Evolutionary conservation across 2,329 filamentous ascomycete genomes (phyloP).

Genomic region (Fusarium coicis): DNA sequence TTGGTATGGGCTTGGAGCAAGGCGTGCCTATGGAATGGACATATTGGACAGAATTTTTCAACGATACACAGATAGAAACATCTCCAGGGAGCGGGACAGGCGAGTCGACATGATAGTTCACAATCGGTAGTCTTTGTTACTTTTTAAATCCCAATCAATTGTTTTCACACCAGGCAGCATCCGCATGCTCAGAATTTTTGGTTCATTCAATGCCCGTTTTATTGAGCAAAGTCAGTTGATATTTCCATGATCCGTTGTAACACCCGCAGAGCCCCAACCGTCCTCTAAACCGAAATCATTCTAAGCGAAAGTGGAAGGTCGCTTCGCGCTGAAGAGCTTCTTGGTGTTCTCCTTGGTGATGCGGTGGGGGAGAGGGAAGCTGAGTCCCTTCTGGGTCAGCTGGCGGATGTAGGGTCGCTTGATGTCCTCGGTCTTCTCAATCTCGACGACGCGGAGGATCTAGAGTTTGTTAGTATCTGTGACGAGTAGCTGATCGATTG

Average conservation of each 20-base stretch:
- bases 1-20: slow-evolving; percentile 36
- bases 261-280: slow-evolving; percentile 67
- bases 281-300: slow-evolving; percentile 63
- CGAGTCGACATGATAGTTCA: slow-evolving; percentile 37
- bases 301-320: slow-evolving; percentile 98
- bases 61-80: slow-evolving; percentile 51
- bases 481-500: background rate
- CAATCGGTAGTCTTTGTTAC: slow-evolving; percentile 37
- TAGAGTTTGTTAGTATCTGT: slow-evolving; percentile 51
- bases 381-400: slow-evolving; percentile 92
- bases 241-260: slow-evolving; percentile 71
- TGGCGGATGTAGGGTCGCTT: slow-evolving; percentile 99
- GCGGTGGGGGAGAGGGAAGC: slow-evolving; percentile 99
- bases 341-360: slow-evolving; percentile 82
- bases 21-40: slow-evolving; percentile 45
- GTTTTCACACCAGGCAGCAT: slow-evolving; percentile 42
- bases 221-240: slow-evolving; percentile 66
- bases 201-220: slow-evolving; percentile 60
- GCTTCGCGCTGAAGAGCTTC: slow-evolving; percentile 93
- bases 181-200: slow-evolving; percentile 49
- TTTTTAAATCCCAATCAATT: slow-evolving; percentile 45
- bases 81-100: slow-evolving; percentile 44
- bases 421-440: slow-evolving; percentile 94
- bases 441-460: slow-evolving; percentile 98
- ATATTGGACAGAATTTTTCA: slow-evolving; percentile 58